Percentiles rank a stretch among this genome's conserved stretches.
These are phyloP conservation scores for Metschnikowia corniflorae DNA, from an alignment of 805 yeast species.

Conservation along the genomic window DNA sequence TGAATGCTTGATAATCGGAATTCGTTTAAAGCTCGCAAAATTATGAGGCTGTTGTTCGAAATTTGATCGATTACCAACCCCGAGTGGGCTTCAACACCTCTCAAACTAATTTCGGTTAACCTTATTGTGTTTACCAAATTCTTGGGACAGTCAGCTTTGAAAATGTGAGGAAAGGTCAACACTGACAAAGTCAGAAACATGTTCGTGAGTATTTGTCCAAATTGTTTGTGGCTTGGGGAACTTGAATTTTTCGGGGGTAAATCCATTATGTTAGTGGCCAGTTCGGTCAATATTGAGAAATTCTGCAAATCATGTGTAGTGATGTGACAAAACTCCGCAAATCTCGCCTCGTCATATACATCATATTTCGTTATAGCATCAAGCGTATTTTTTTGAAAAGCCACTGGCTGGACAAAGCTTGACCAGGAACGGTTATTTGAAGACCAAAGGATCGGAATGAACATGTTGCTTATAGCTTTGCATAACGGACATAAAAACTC, in stretches of 20 bases:
- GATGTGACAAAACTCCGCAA: conserved; percentile 18
- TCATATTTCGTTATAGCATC: conserved; percentile 14
- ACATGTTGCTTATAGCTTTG: conserved; percentile 78
- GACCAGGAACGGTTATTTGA: conserved; percentile 38
- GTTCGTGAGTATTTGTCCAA: conserved; percentile 27
- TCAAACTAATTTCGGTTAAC: conserved; percentile 59
- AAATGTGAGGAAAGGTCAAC: conserved; percentile 36
- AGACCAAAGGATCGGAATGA: conserved; percentile 71
- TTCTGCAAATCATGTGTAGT: conserved; percentile 24
- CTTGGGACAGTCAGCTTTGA: conserved; percentile 32
- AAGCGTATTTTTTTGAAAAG: conserved; percentile 11
- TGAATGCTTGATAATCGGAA: conserved; percentile 34
- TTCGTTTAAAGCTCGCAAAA: conserved; percentile 49
- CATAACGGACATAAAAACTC: conserved; percentile 91
- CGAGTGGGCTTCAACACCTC: conserved; percentile 45
- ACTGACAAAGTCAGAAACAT: conserved; percentile 35
- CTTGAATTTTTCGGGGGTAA: conserved; percentile 11
- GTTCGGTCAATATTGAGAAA: conserved; percentile 23
- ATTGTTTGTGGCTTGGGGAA: conserved; percentile 22
- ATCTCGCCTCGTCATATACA: conserved; percentile 25
- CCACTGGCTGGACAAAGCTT: conserved; percentile 18
- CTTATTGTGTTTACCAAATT: conserved; percentile 56
- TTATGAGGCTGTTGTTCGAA: conserved; percentile 57
- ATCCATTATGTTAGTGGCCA: conserved; percentile 29
- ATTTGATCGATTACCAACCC: conserved; percentile 53